These are phyloP conservation scores for Solanum appendiculatum DNA, from an alignment of 257 asterid species.

Conservation along the genomic window DNA sequence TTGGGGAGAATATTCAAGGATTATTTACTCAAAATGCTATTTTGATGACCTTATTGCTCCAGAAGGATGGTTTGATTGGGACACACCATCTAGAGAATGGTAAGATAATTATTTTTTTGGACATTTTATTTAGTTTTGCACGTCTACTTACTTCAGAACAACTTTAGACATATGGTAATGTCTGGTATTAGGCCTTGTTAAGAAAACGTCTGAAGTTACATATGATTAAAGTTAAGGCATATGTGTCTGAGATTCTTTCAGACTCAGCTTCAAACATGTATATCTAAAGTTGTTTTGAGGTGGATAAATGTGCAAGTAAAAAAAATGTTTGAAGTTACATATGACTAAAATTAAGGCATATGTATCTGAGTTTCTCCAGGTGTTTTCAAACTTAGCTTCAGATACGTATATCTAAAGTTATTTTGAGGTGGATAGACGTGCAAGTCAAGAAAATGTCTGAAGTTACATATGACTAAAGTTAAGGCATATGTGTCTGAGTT, in stretches of 20 bases:
- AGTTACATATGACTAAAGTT: neutral
- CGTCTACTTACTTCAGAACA: neutral
- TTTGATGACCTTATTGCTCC: slow-evolving; percentile 30
- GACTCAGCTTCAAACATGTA: too few species aligned
- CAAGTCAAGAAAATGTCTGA: too few species aligned
- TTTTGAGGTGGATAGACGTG: too few species aligned
- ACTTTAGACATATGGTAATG: neutral
- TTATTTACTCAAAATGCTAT: slow-evolving; percentile 32
- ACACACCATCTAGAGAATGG: neutral
- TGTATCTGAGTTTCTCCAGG: neutral
- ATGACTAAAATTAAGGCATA: too few species aligned
- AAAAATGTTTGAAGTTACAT: too few species aligned
- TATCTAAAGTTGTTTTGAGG: too few species aligned
- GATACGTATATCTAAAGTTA: too few species aligned
- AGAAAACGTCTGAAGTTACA: neutral
- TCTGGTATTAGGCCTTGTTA: neutral
- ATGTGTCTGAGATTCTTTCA: too few species aligned
- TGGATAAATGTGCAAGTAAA: too few species aligned
- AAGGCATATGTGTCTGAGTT: neutral
- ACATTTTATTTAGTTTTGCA: neutral
- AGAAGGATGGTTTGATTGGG: slow-evolving; percentile 69
- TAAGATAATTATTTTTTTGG: neutral
- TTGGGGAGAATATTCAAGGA: slow-evolving; percentile 60
- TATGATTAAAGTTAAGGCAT: neutral
- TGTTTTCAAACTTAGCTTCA: neutral